Conservation (phyloP, 805 yeast species). For the Schwanniomyces polymorphus region DNA sequence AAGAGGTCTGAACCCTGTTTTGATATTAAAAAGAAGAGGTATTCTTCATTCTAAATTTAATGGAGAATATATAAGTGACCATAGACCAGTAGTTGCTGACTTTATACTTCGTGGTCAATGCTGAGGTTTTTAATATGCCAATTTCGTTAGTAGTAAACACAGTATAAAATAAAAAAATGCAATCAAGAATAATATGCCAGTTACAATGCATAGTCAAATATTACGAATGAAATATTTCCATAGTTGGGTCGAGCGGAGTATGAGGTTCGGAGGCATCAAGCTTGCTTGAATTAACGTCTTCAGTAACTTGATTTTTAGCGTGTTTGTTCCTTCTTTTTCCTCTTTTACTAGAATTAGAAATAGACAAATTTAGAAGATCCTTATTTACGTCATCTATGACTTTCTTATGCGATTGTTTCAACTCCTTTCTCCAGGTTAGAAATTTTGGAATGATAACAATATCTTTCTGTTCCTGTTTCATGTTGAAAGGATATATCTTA, state of each 20-base stretch:
- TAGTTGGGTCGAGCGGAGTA: too few species aligned
- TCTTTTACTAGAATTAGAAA: neutral
- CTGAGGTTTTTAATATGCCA: neutral
- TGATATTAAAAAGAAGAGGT: constrained; percentile 23
- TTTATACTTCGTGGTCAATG: constrained; percentile 5
- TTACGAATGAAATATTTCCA: too few species aligned
- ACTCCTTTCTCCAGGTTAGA: constrained; percentile 1
- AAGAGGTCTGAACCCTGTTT: constrained; percentile 21
- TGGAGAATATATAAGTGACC: constrained; percentile 39
- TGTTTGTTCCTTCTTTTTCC: neutral
- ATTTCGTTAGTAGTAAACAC: neutral
- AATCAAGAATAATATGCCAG: too few species aligned
- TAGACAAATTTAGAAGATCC: neutral
- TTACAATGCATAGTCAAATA: too few species aligned
- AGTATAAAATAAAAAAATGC: too few species aligned
- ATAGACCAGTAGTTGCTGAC: constrained; percentile 37
- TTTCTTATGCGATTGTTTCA: neutral
- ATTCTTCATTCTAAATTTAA: constrained; percentile 37
- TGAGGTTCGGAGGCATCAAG: neutral
- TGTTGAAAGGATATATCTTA: constrained; percentile 2
- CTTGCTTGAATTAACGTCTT: neutral
- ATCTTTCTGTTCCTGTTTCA: constrained; percentile 1
- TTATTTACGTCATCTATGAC: neutral
- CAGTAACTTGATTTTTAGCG: neutral
- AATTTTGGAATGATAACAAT: constrained; percentile 4